Conservation (phyloP, 176 grass and related monocot genomes). For the Coix lacrymajobi region DNA sequence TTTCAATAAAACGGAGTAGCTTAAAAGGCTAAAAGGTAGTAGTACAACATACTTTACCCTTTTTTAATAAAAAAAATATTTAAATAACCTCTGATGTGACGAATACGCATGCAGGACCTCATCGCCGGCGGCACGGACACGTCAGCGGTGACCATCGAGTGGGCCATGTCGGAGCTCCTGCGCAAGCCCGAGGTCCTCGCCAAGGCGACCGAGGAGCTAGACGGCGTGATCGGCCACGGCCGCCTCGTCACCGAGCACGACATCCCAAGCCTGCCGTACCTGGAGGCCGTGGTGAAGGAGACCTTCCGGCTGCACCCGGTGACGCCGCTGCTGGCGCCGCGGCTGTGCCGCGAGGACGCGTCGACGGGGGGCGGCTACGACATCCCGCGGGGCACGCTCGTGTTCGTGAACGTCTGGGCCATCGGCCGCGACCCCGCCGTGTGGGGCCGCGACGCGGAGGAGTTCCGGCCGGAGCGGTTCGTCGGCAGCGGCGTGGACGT, state of each 20-base stretch:
- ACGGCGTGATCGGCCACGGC: slow-evolving; percentile 30
- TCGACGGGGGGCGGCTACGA: slow-evolving; percentile 22
- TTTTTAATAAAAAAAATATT: no score
- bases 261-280: slow-evolving; percentile 23
- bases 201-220: slow-evolving; percentile 49
- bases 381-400: slow-evolving; percentile 36
- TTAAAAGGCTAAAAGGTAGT: no score
- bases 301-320: slow-evolving; percentile 55
- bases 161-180: slow-evolving; percentile 49
- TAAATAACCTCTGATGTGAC: neutral
- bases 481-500: neutral
- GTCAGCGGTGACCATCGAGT: slow-evolving; percentile 37
- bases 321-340: slow-evolving; percentile 38
- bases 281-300: slow-evolving; percentile 52
- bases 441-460: slow-evolving; percentile 33
- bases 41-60: no score
- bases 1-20: no score
- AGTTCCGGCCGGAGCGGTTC: slow-evolving; percentile 60
- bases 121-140: slow-evolving; percentile 47
- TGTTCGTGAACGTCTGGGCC: slow-evolving; percentile 49
- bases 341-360: slow-evolving; percentile 24
- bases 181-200: slow-evolving; percentile 31
- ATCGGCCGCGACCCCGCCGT: slow-evolving; percentile 45
- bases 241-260: slow-evolving; percentile 45
- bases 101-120: slow-evolving; percentile 27